Evolutionary conservation across 192 early-diverging fungal genomes (phyloP).

Genomic region (Linnemannia schmuckeri): DNA sequence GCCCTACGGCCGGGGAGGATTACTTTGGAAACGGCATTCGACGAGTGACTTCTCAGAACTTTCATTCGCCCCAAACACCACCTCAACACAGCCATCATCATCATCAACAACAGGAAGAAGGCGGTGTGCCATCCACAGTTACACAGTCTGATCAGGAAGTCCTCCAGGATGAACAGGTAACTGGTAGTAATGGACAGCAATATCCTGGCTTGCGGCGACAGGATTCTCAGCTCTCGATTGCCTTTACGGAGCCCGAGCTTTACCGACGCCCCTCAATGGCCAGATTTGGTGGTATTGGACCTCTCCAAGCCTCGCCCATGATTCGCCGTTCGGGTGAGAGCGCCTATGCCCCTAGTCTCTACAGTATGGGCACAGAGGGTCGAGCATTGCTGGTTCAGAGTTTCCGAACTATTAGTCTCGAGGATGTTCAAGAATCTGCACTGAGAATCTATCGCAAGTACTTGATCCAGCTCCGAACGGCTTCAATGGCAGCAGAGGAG

Average conservation of each 20-base stretch:
- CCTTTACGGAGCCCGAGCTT: constrained; percentile 15
- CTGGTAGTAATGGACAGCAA: background rate
- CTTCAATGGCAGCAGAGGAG: constrained; percentile 49
- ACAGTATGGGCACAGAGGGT: constrained; percentile 20
- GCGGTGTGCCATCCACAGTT: background rate
- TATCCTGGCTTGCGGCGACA: background rate
- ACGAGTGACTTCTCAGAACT: constrained; percentile 15
- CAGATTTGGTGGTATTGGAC: constrained; percentile 29
- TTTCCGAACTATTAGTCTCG: constrained; percentile 41
- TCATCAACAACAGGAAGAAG: background rate
- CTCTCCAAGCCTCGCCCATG: constrained; percentile 26
- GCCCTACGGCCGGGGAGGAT: constrained; percentile 21
- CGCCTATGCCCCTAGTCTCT: constrained; percentile 42
- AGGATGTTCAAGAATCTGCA: constrained; percentile 53
- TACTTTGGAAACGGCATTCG: constrained; percentile 28
- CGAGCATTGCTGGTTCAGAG: constrained; percentile 29
- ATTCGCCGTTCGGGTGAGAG: constrained; percentile 48
- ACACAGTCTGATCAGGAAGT: background rate
- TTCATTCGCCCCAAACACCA: background rate
- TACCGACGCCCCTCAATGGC: constrained; percentile 19
- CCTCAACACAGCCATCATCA: background rate
- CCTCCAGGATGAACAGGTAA: constrained; percentile 6
- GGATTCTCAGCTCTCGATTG: background rate
- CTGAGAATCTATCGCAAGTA: constrained; percentile 51
- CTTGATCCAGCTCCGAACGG: constrained; percentile 42